Evolutionary conservation across 2,329 filamentous ascomycete species (phyloP).

Genomic region (Pestalotiopsis sp.): DNA sequence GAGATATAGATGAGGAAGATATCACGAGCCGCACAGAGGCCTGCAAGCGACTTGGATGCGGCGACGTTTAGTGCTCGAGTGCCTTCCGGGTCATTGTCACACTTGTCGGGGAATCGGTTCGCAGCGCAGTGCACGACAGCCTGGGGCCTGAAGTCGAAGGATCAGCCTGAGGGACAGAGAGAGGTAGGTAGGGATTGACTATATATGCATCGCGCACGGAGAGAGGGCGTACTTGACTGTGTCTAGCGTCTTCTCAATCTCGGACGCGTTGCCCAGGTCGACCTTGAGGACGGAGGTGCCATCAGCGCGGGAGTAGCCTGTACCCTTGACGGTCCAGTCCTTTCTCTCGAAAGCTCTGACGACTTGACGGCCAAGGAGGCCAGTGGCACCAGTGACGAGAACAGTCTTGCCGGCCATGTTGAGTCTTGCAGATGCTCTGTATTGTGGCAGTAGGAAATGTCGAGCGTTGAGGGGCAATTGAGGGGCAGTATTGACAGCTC

Average conservation of each 20-base stretch:
- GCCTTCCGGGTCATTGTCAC: conserved; percentile 74
- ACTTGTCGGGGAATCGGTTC: conserved; percentile 85
- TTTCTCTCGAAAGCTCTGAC: conserved; percentile 66
- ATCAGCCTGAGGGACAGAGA: neutral
- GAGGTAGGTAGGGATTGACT: neutral
- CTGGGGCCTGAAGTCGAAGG: conserved; percentile 56
- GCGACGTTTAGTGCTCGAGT: conserved; percentile 74
- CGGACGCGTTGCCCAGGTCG: conserved; percentile 46
- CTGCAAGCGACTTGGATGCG: conserved; percentile 67
- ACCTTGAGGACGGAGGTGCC: conserved; percentile 66
- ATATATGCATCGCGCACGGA: neutral
- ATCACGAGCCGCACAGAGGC: conserved; percentile 60
- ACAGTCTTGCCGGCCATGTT: conserved; percentile 50
- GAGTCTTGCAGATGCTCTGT: neutral
- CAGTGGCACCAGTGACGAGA: conserved; percentile 81
- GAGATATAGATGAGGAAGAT: conserved; percentile 76
- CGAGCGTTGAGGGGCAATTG: conserved; percentile 8
- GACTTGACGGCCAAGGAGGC: conserved; percentile 79
- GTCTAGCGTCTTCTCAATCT: conserved; percentile 52
- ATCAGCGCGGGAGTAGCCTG: conserved; percentile 72
- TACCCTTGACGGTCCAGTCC: conserved; percentile 71
- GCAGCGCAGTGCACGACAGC: conserved; percentile 89
- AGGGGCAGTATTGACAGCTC: neutral
- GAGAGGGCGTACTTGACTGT: conserved; percentile 49
- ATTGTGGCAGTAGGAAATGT: neutral